Percentiles rank a stretch among this genome's conserved stretches.
These are phyloP conservation scores for Melampsora abietis-canadensis DNA, from an alignment of 1,284 basidiomycete genomes.

Conservation along the genomic window DNA sequence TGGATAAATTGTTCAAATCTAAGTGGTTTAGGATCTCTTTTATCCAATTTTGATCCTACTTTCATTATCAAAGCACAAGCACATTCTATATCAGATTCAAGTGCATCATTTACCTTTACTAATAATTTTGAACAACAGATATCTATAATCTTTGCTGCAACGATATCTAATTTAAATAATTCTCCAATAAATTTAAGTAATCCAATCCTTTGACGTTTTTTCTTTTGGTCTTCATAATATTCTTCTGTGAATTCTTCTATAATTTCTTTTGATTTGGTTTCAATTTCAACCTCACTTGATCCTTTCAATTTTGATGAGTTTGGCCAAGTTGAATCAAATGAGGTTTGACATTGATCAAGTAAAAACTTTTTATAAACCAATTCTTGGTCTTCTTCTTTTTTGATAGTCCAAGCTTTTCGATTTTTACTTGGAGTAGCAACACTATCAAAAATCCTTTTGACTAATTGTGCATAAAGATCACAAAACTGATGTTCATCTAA, in stretches of 20 bases:
- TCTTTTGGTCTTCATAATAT: neutral
- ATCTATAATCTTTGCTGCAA: neutral
- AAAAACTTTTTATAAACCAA: neutral
- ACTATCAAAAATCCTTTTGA: neutral
- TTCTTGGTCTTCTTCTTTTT: neutral
- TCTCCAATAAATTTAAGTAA: neutral
- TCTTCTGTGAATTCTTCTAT: neutral
- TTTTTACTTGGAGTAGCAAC: neutral
- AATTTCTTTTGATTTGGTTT: neutral
- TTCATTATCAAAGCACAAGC: neutral
- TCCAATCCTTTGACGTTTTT: constrained; percentile 3
- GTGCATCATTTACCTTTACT: neutral
- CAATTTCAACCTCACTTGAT: neutral
- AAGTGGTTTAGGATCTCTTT: neutral
- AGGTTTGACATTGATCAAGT: constrained; percentile 2
- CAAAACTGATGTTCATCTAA: constrained; percentile 3
- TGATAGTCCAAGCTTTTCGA: neutral
- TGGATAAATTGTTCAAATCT: neutral
- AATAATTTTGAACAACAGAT: neutral
- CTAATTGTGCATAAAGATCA: neutral
- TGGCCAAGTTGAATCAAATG: neutral
- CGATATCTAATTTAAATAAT: neutral
- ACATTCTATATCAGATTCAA: constrained; percentile 3
- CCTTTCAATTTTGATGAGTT: neutral
- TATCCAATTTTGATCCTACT: neutral